Base-by-base conservation (phyloP, 1,139 yeast genomes). In the Protomyces macrosporus region DNA sequence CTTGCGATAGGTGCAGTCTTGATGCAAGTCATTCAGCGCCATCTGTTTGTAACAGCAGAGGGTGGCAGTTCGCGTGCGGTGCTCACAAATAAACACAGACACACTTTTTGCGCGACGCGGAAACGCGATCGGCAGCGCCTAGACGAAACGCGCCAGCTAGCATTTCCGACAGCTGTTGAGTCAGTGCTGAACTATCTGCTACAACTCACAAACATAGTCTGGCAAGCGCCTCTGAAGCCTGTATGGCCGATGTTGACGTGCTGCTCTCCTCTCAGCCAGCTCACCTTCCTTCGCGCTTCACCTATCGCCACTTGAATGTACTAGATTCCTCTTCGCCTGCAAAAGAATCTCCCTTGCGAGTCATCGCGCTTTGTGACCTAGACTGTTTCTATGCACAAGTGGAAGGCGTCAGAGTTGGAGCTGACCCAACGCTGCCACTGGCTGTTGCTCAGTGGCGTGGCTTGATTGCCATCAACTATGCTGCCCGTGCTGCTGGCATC, bases 351-450 rank as follows among this genome's bases (percentile, higher is more conserved):
- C 63, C 63, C 23, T 36, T 93, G n/a, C 80, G 97, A 0, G 87
- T 87, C 14, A 82, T 93, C 55, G 91, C 88, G 2, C 95, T 90
- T 70, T 81, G 93, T 45, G 98, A 93, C 75, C 81, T 90, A 69
- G 96, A 93, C 75, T 97, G 98, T 12, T 93, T 91, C 74, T 93
- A 88, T 75, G 79, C 98, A 0, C 98, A 93, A 72, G 95, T 88
- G 45, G 98, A 93, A 71, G 95, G 88, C 70, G 78, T 88, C 6
- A 76, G 97, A 53, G 78, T 90, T 33, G 86, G 86, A 0, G 75
- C 87, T 10, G 75, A 84, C 0, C 78, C 78, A 1, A 83, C 84
- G 1, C 91, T 85, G 66, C 98, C 98, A 0, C 87, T 93, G 2
- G 97, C 91, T 0, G 91, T 98, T 73, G 90, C 90, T 3, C 98